A percentile compares a stretch with the other conserved stretches of the same genome.
Conservation (phyloP, 129 eudicot species). For the Helichrysum umbraculigerum region DNA sequence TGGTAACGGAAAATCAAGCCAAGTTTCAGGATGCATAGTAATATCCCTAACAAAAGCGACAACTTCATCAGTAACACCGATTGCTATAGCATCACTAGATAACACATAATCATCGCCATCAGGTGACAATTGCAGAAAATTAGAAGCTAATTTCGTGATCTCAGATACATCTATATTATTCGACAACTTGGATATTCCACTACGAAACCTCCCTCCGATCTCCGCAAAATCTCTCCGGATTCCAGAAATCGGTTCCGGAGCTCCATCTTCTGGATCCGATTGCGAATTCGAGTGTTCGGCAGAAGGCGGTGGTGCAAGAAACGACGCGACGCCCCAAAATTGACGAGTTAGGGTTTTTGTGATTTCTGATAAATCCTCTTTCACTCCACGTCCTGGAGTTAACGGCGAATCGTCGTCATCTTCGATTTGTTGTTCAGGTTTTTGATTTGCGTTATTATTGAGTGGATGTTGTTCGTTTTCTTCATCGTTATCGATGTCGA, state of each 20-base stretch:
- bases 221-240: constrained; percentile 81
- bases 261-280: constrained; percentile 30
- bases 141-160: constrained; percentile 75
- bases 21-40: constrained; percentile 91
- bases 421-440: constrained; percentile 1
- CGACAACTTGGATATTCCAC: constrained; percentile 77
- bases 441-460: constrained; percentile 13
- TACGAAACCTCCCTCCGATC: constrained; percentile 86
- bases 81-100: constrained; percentile 36
- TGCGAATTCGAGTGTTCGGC: constrained; percentile 27
- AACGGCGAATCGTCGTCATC: constrained; percentile 32
- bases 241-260: constrained; percentile 43
- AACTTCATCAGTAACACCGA: constrained; percentile 89
- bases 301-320: constrained; percentile 90
- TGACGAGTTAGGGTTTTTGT: constrained; percentile 87
- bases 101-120: constrained; percentile 46
- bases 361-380: constrained; percentile 87
- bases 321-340: constrained; percentile 98
- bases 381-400: constrained; percentile 74
- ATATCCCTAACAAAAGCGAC: constrained; percentile 78
- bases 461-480: constrained; percentile 19
- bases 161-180: constrained; percentile 75
- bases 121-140: constrained; percentile 57
- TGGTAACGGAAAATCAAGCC: constrained; percentile 92
- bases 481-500: constrained; percentile 39